Evolutionary conservation across 345 rosid species (phyloP), one percentile per base, ranked within the genome.

Genomic region (Triadica sebifera): DNA sequence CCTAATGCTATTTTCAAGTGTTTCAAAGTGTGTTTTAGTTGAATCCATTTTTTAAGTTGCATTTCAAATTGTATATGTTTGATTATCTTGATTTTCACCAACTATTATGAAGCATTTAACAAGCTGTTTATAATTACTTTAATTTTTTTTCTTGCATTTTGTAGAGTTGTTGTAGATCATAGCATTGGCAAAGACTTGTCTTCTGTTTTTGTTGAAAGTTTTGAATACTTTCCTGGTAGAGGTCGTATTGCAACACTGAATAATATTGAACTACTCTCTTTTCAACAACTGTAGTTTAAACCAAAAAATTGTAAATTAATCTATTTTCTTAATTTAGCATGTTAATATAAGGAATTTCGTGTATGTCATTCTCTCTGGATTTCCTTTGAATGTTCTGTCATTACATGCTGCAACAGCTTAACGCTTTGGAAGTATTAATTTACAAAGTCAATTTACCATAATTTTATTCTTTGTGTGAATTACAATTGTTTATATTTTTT

Each of bases 151-250:
- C 76, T 63, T 73, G 52, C 29, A 68, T 77, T 60, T 64, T 82
- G 83, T 89, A 95, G 99, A 83, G 99, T 98, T 74, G 95, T 95
- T 67, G 98, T 95, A 59, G 98, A 95, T 69, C 98, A 95, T 84
- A 89, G 98, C 79, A 72, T 76, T 49, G 98, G 97, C 67, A 91
- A 91, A 80, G 97, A 95, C 60, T 95, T 95, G 70, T 98, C 99
- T 81, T 86, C 91, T 72, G 76, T 95, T 78, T 84, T 86, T 56
- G 82, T 92, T 43, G 94, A 95, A 83, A 89, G 87, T 80, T 95
- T 89, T 77, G 98, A 95, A 75, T 95, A 87, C 75, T 91, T 91
- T 82, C 99, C 99, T 61, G 99, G 99, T 19, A 85, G 85, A 85
- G 99, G 99, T 79, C 99, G 92, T 74, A 82, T 77, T 61, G 99